A percentile compares a stretch with the other conserved stretches of the same genome.
These are phyloP conservation scores for Karstenula rhodostoma DNA, from an alignment of 2,329 filamentous ascomycete species.

Conservation along the genomic window DNA sequence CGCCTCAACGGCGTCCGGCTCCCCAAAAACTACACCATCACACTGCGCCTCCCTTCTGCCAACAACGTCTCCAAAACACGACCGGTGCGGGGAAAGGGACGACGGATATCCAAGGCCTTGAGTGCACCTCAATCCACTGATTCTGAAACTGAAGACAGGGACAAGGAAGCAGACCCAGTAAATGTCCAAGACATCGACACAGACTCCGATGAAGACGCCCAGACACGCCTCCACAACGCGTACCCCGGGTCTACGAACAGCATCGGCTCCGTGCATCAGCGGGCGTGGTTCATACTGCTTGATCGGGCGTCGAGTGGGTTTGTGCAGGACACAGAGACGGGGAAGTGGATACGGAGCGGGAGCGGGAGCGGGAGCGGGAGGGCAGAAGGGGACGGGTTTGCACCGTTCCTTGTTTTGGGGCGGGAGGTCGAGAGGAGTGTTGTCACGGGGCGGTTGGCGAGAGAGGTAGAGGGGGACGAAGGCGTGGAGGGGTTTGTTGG, in stretches of 20 bases:
- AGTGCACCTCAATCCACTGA: slow-evolving; percentile 14
- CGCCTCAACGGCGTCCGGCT: slow-evolving; percentile 52
- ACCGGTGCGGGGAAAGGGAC: slow-evolving; percentile 21
- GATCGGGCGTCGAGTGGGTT: slow-evolving; percentile 69
- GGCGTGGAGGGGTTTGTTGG: slow-evolving; percentile 64
- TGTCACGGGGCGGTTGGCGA: slow-evolving; percentile 67
- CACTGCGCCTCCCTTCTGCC: slow-evolving; percentile 47
- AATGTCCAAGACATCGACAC: slow-evolving; percentile 53
- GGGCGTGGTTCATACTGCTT: slow-evolving; percentile 71
- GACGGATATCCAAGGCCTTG: not conserved
- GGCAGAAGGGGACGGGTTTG: slow-evolving; percentile 53
- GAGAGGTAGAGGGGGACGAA: slow-evolving; percentile 69
- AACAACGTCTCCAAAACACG: slow-evolving; percentile 40
- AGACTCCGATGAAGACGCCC: slow-evolving; percentile 46
- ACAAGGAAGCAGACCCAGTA: slow-evolving; percentile 2
- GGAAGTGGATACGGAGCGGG: slow-evolving; percentile 20
- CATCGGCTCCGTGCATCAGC: slow-evolving; percentile 72
- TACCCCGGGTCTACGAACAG: slow-evolving; percentile 72
- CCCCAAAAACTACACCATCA: slow-evolving; percentile 51
- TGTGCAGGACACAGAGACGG: slow-evolving; percentile 36
- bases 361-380: too few relatives aligned
- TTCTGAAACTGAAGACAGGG: slow-evolving; percentile 13
- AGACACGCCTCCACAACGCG: slow-evolving; percentile 67
- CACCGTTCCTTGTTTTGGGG: slow-evolving; percentile 69
- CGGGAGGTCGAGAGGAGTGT: slow-evolving; percentile 70